Conservation (phyloP, 1,139 yeast genomes). For the Sugiyamaella neomexicana region DNA sequence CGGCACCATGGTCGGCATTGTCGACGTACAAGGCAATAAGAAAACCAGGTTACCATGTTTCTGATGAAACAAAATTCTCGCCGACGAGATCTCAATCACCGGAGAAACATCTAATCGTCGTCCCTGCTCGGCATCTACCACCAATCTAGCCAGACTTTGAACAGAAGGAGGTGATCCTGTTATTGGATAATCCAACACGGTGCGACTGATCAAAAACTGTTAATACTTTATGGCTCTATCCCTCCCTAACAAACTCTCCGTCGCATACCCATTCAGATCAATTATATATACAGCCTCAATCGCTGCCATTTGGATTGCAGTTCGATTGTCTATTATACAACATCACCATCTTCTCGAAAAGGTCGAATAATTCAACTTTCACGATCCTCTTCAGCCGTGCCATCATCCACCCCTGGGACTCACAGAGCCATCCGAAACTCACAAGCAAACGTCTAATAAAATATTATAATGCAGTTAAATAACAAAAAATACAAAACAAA, state of each 20-base stretch:
- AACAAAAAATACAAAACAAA: background rate
- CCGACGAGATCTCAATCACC: slow-evolving; percentile 35
- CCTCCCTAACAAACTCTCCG: too few relatives aligned
- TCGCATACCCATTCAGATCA: slow-evolving; percentile 51
- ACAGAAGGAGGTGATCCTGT: slow-evolving; percentile 54
- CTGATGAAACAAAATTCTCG: slow-evolving; percentile 39
- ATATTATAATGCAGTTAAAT: slow-evolving; percentile 9
- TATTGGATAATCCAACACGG: slow-evolving; percentile 59
- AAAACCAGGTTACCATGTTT: slow-evolving; percentile 36
- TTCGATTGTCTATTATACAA: background rate
- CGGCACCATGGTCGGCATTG: slow-evolving; percentile 50
- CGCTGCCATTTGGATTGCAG: slow-evolving; percentile 40
- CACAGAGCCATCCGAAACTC: too few relatives aligned
- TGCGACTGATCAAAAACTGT: slow-evolving; percentile 36
- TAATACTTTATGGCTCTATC: too few relatives aligned
- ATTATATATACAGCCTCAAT: slow-evolving; percentile 66
- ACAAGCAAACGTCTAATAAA: too few relatives aligned
- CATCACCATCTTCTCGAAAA: too few relatives aligned
- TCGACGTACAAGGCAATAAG: slow-evolving; percentile 37
- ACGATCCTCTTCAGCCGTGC: background rate
- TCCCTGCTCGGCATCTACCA: slow-evolving; percentile 26
- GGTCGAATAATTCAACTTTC: background rate
- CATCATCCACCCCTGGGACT: background rate
- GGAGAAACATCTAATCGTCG: slow-evolving; percentile 13
- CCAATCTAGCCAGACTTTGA: slow-evolving; percentile 43